phyloP scores from a whole-genome alignment of 1,139 yeast species.

The Saccharomyces hybrid region DNA sequence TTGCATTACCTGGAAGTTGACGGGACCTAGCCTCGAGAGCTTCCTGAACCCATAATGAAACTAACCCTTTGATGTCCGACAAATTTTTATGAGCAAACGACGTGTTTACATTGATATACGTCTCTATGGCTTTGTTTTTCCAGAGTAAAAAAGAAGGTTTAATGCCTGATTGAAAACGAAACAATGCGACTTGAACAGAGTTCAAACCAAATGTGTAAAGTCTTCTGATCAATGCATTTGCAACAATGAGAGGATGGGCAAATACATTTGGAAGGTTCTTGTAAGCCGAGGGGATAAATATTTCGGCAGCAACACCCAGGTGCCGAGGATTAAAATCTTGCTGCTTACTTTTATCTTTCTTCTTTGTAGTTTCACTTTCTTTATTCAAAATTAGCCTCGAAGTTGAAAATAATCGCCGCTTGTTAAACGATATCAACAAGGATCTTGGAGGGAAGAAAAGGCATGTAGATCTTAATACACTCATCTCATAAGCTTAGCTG shows the following conservation, averaged over 20 bases:
- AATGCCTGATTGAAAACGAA: constrained; percentile 54
- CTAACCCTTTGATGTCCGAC: constrained; percentile 37
- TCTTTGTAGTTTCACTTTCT: constrained; percentile 2
- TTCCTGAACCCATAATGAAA: constrained; percentile 57
- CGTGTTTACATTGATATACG: constrained; percentile 56
- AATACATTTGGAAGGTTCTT: constrained; percentile 40
- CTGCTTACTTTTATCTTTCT: constrained; percentile 5
- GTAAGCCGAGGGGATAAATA: constrained; percentile 44
- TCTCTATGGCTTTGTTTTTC: constrained; percentile 67
- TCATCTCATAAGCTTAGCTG: neutral
- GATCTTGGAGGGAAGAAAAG: neutral
- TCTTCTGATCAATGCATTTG: constrained; percentile 41
- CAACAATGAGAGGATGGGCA: constrained; percentile 36
- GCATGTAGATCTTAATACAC: neutral
- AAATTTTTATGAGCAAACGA: constrained; percentile 53
- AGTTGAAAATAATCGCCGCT: neutral
- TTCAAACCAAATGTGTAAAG: constrained; percentile 51
- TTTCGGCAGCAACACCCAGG: constrained; percentile 41
- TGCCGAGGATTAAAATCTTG: constrained; percentile 34
- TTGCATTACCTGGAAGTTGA: constrained; percentile 51
- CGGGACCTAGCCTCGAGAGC: constrained; percentile 45
- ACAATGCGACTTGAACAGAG: constrained; percentile 56
- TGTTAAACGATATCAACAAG: neutral
- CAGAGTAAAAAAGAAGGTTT: constrained; percentile 61
- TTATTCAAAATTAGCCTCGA: constrained; percentile 5